Percentiles rank a stretch among this genome's conserved stretches.
Evolutionary conservation across 2,329 filamentous ascomycete species (phyloP).

Genomic region (Venturia asperata): DNA sequence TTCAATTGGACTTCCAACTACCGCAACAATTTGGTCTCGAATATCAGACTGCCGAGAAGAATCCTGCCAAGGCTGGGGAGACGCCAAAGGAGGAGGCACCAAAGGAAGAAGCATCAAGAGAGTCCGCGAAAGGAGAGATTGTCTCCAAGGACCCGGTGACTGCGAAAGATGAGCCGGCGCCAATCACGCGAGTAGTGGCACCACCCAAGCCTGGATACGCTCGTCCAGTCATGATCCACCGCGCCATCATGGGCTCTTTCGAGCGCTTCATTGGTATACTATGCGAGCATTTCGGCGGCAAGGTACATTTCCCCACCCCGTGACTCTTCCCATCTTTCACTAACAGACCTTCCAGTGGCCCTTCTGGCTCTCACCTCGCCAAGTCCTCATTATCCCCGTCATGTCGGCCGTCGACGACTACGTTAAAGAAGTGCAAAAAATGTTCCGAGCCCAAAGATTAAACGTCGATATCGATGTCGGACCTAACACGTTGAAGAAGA

Average conservation of each 20-base stretch:
- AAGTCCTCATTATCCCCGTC: conserved; percentile 72
- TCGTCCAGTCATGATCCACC: conserved; percentile 79
- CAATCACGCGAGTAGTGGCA: conserved; percentile 36
- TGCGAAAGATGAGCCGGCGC: conserved; percentile 24
- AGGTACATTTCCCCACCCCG: conserved; percentile 29
- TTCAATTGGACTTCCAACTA: conserved; percentile 87
- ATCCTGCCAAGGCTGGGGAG: conserved; percentile 27
- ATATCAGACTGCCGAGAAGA: conserved; percentile 66
- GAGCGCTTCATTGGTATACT: conserved; percentile 66
- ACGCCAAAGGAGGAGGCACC: conserved; percentile 34
- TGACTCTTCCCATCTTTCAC: not conserved
- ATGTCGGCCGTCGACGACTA: conserved; percentile 66
- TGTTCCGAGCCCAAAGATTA: conserved; percentile 61
- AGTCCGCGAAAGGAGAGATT: conserved; percentile 31
- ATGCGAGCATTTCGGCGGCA: conserved; percentile 76
- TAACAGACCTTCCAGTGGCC: conserved; percentile 50
- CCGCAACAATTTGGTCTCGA: conserved; percentile 80
- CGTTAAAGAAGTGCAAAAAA: conserved; percentile 60
- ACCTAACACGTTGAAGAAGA: conserved; percentile 81
- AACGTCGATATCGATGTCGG: conserved; percentile 65
- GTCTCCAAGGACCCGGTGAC: conserved; percentile 23
- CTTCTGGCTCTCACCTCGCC: conserved; percentile 79
- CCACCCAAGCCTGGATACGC: conserved; percentile 61
- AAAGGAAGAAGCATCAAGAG: conserved; percentile 29
- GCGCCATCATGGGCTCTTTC: conserved; percentile 69